Conservation (phyloP, 2,329 filamentous ascomycete genomes). For the Fusarium aywerte region DNA sequence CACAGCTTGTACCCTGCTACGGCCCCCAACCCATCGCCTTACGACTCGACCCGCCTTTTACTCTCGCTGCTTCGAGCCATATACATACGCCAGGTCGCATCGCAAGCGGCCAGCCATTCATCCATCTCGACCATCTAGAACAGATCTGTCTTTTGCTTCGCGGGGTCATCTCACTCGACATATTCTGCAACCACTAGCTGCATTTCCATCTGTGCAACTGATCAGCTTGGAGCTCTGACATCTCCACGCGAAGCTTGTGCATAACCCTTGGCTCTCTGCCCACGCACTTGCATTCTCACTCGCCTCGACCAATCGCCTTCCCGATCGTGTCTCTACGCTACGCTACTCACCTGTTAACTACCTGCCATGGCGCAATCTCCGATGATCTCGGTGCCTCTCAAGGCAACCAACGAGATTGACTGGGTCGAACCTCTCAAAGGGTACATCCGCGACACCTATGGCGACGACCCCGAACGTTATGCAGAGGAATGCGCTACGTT, state of each 20-base stretch:
- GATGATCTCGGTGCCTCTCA: conserved; percentile 95
- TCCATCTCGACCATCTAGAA: conserved; percentile 24
- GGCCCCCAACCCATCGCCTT: conserved; percentile 42
- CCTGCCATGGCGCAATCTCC: conserved; percentile 81
- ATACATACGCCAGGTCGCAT: conserved; percentile 49
- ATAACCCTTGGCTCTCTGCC: conserved; percentile 32
- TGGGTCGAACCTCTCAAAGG: conserved; percentile 92
- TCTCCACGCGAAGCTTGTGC: conserved; percentile 33
- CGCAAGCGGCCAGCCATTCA: conserved; percentile 43
- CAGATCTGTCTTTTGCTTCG: conserved; percentile 22
- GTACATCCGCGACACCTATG: conserved; percentile 94
- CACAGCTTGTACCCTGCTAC: conserved; percentile 27
- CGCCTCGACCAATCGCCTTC: conserved; percentile 26
- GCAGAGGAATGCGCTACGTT: conserved; percentile 93
- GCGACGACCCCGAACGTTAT: conserved; percentile 96
- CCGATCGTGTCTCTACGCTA: conserved; percentile 13
- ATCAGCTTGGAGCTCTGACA: conserved; percentile 18
- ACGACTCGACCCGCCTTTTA: conserved; percentile 37
- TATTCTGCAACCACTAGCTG: conserved; percentile 23
- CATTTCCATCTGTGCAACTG: conserved; percentile 34
- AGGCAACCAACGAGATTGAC: conserved; percentile 96
- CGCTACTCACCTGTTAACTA: conserved; percentile 2
- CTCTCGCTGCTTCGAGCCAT: conserved; percentile 25
- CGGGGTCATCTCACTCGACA: conserved; percentile 16
- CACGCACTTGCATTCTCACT: conserved; percentile 22